Evolutionary conservation across 257 asterid species (phyloP).

Genomic region (Plectranthus barbatus): DNA sequence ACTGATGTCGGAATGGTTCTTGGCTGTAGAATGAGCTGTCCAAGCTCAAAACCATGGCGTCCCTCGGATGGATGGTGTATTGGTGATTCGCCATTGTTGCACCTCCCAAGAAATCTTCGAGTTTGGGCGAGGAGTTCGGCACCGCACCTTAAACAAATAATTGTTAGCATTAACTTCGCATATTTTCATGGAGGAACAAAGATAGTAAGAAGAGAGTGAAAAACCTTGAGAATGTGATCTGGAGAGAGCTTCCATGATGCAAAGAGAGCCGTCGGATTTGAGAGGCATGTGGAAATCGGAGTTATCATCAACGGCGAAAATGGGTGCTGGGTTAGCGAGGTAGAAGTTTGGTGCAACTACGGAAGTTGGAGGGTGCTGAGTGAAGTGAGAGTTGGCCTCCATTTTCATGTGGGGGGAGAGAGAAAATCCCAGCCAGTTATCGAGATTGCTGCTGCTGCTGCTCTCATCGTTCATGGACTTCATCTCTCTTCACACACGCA

Average conservation of each 20-base stretch:
- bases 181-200: neutral
- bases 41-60: slow-evolving; percentile 40
- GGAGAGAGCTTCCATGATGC: slow-evolving; percentile 72
- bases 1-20: slow-evolving; percentile 23
- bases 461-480: slow-evolving; percentile 38
- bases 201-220: neutral
- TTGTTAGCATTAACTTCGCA: neutral
- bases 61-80: slow-evolving; percentile 29
- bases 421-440: slow-evolving; percentile 74
- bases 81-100: slow-evolving; percentile 43
- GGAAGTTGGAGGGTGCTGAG: slow-evolving; percentile 8
- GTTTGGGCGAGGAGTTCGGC: slow-evolving; percentile 51
- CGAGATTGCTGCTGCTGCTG: slow-evolving; percentile 9
- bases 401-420: slow-evolving; percentile 72
- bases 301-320: slow-evolving; percentile 25
- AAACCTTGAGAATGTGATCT: slow-evolving; percentile 54
- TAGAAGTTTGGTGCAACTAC: slow-evolving; percentile 27
- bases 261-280: slow-evolving; percentile 81
- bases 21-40: slow-evolving; percentile 48
- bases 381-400: slow-evolving; percentile 25
- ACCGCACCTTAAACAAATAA: slow-evolving; percentile 23
- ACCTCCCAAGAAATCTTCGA: slow-evolving; percentile 74
- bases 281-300: slow-evolving; percentile 64
- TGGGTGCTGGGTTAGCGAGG: slow-evolving; percentile 23
- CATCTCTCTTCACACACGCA: slow-evolving; percentile 24